These are phyloP conservation scores for Scolecobasidium constrictum DNA, from an alignment of 2,329 filamentous ascomycete genomes.

Conservation along the genomic window DNA sequence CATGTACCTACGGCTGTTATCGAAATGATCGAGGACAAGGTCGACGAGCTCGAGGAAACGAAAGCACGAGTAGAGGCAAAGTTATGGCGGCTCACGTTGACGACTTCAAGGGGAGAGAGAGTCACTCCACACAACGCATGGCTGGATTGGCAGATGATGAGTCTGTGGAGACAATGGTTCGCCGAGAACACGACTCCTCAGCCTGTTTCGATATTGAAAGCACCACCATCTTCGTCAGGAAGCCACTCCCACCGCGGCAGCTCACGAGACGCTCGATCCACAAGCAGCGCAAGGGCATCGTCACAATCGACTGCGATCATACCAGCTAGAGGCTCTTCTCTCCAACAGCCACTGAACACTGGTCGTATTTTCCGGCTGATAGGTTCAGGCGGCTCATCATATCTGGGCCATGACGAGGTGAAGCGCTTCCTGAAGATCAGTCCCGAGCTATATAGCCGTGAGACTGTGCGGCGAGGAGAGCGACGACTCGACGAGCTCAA, in stretches of 20 bases:
- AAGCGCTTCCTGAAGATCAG: constrained; percentile 81
- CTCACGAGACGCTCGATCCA: constrained; percentile 5
- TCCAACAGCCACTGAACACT: constrained; percentile 29
- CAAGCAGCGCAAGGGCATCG: constrained; percentile 5
- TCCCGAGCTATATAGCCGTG: constrained; percentile 72
- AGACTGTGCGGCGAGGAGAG: constrained; percentile 80
- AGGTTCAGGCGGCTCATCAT: constrained; percentile 52
- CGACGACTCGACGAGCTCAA: constrained; percentile 83
- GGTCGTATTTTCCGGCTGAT: constrained; percentile 71
- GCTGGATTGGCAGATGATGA: constrained; percentile 81
- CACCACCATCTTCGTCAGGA: constrained; percentile 18
- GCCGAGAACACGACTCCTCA: constrained; percentile 78
- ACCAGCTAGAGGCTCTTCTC: not conserved
- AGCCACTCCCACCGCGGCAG: constrained; percentile 12
- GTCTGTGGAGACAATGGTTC: constrained; percentile 84
- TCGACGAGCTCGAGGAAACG: constrained; percentile 78
- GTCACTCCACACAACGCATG: constrained; percentile 71
- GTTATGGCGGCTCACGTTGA: constrained; percentile 71
- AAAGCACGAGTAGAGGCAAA: constrained; percentile 70
- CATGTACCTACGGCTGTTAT: constrained; percentile 66
- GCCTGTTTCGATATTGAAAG: constrained; percentile 40
- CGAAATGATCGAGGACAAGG: constrained; percentile 89
- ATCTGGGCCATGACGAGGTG: constrained; percentile 75
- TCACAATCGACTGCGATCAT: not conserved
- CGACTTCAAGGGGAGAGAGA: constrained; percentile 68